Percentiles rank a stretch among this genome's conserved stretches.
Conservation (phyloP, 1,284 basidiomycete species). For the Stygiomarasmius scandens region DNA sequence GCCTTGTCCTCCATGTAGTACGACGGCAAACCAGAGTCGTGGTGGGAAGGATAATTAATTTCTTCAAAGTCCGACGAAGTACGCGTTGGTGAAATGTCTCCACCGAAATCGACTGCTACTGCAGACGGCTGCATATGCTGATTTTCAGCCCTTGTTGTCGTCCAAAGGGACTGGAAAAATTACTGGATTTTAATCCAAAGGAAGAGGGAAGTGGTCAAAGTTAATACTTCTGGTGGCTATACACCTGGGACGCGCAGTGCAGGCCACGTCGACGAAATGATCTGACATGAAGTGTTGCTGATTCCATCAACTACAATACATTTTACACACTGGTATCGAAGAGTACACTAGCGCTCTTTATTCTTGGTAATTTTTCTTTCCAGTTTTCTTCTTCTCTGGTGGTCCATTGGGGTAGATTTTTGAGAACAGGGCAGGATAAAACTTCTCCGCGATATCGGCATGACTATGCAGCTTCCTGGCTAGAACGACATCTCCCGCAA, state of each 20-base stretch:
- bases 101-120: conserved; percentile 71
- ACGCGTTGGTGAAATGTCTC: conserved; percentile 44
- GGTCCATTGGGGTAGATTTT: conserved; percentile 6
- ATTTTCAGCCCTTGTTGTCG: neutral
- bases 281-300: no score
- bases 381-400: conserved; percentile 6
- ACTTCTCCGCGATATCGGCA: conserved; percentile 19
- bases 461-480: conserved; percentile 21
- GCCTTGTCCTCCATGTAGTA: conserved; percentile 79
- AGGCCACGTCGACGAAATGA: neutral
- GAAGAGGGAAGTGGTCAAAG: neutral
- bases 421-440: conserved; percentile 8
- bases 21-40: conserved; percentile 51
- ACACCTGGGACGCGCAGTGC: neutral
- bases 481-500: conserved; percentile 15
- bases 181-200: neutral
- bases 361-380: neutral
- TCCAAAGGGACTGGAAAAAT: neutral
- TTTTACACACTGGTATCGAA: neutral
- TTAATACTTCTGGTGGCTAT: neutral
- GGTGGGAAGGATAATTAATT: conserved; percentile 57
- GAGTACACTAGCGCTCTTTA: neutral
- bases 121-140: conserved; percentile 59
- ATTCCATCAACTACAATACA: no score
- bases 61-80: conserved; percentile 71